A percentile compares a stretch with the other conserved stretches of the same genome.
Conservation (phyloP, 768 basidiomycete species). For the Russula sp. region DNA sequence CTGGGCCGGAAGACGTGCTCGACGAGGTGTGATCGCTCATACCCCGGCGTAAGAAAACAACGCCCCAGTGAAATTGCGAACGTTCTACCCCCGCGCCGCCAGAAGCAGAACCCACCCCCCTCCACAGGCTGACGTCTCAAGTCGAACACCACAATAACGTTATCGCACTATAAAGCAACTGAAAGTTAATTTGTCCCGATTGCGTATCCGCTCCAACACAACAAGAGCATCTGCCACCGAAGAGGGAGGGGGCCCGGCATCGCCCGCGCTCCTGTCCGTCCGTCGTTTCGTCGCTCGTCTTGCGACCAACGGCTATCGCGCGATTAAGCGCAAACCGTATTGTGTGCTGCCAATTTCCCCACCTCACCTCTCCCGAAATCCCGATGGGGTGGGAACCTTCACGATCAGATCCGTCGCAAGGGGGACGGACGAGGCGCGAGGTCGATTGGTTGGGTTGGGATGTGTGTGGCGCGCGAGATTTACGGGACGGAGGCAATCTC, state of each 20-base stretch:
- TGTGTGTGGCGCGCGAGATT: neutral
- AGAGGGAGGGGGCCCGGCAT: slow-evolving; percentile 11
- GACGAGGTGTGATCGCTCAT: slow-evolving; percentile 1
- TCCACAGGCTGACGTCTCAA: slow-evolving; percentile 14
- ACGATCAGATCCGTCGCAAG: neutral
- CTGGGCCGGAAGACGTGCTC: slow-evolving; percentile 1
- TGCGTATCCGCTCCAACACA: slow-evolving; percentile 10
- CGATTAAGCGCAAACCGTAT: neutral
- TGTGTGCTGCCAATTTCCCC: neutral
- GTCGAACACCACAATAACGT: slow-evolving; percentile 19
- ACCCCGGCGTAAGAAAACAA: neutral
- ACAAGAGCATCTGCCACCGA: slow-evolving; percentile 5
- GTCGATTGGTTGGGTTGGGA: neutral
- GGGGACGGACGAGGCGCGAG: neutral
- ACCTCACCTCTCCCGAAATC: neutral
- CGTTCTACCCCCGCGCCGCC: slow-evolving; percentile 23
- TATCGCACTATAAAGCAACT: slow-evolving; percentile 15
- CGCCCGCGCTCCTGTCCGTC: slow-evolving; percentile 7
- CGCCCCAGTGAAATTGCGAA: slow-evolving; percentile 4
- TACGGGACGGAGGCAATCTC: neutral
- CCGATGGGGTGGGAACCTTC: neutral
- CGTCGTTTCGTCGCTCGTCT: neutral
- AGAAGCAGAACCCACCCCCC: slow-evolving; percentile 10
- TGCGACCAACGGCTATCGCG: neutral
- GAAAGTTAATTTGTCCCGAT: slow-evolving; percentile 22